Conservation (phyloP, 768 basidiomycete genomes). For the Tricholoma flavovirens region DNA sequence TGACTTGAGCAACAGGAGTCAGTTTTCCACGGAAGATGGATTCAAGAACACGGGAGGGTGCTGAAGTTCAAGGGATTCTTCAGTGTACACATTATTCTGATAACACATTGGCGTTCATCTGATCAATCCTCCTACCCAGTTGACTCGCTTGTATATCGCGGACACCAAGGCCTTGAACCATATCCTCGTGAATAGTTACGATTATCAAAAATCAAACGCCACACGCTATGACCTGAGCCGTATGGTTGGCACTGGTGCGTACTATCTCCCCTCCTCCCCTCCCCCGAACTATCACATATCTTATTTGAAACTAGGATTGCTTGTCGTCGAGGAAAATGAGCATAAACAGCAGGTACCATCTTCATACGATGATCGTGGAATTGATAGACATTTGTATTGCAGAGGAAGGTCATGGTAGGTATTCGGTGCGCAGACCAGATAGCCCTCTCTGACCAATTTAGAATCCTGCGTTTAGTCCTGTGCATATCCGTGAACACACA, state of each 20-base stretch:
- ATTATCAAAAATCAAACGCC: conserved; percentile 50
- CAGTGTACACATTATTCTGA: conserved; percentile 24
- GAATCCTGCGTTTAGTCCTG: conserved; percentile 65
- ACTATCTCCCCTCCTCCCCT: not conserved
- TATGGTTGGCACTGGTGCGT: conserved; percentile 37
- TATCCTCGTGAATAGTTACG: conserved; percentile 48
- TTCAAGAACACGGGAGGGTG: conserved; percentile 11
- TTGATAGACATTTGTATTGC: not conserved
- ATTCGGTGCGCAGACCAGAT: not conserved
- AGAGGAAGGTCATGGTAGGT: conserved; percentile 41
- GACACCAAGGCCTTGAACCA: conserved; percentile 62
- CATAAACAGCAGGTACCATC: conserved; percentile 38
- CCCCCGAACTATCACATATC: not conserved
- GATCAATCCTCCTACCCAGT: conserved; percentile 14
- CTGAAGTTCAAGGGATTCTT: conserved; percentile 25
- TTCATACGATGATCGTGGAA: not conserved
- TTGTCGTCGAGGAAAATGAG: conserved; percentile 43
- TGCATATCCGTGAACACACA: conserved; percentile 53
- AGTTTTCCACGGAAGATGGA: conserved; percentile 13
- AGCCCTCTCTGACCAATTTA: conserved; percentile 11
- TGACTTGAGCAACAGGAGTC: conserved; percentile 24
- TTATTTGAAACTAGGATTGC: conserved; percentile 32
- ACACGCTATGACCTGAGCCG: conserved; percentile 30
- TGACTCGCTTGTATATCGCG: conserved; percentile 43
- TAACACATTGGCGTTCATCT: not conserved